Evolutionary conservation across 2,329 filamentous ascomycete genomes (phyloP).

Genomic region (Monosporascus sp.): DNA sequence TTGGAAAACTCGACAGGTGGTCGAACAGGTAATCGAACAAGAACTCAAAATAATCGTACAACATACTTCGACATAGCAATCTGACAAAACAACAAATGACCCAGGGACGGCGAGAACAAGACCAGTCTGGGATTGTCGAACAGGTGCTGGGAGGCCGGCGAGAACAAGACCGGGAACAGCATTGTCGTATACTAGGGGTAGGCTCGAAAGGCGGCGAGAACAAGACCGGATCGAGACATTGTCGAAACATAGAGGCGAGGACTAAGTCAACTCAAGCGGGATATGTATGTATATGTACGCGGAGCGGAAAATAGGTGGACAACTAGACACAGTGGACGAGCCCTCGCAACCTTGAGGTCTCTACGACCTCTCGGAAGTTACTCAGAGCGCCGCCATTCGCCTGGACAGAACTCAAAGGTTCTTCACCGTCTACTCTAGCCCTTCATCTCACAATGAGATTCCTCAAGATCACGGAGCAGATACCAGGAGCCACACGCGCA

Average conservation of each 20-base stretch:
- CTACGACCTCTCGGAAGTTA: constrained; percentile 13
- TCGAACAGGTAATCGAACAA: constrained; percentile 2
- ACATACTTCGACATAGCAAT: neutral
- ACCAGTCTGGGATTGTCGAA: constrained; percentile 5
- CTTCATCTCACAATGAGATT: constrained; percentile 8
- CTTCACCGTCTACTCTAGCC: constrained; percentile 13
- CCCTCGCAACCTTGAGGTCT: constrained; percentile 16
- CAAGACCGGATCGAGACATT: constrained; percentile 6
- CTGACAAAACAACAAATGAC: constrained; percentile 4
- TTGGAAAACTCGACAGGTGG: neutral
- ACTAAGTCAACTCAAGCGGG: constrained; percentile 9
- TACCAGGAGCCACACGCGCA: neutral
- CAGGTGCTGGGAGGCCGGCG: neutral
- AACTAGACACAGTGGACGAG: constrained; percentile 5
- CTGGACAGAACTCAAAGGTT: constrained; percentile 11
- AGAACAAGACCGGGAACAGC: neutral
- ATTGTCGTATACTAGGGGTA: constrained; percentile 3
- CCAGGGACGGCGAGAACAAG: constrained; percentile 3
- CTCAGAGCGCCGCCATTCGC: constrained; percentile 15
- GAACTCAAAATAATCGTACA: constrained; percentile 1
- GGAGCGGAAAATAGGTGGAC: neutral
- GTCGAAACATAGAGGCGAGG: constrained; percentile 6
- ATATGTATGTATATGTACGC: constrained; percentile 1
- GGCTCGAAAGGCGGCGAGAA: neutral
- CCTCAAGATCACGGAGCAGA: constrained; percentile 4